Base-by-base conservation (phyloP, 106 monocot species). In the Hemerocallis citrina region DNA sequence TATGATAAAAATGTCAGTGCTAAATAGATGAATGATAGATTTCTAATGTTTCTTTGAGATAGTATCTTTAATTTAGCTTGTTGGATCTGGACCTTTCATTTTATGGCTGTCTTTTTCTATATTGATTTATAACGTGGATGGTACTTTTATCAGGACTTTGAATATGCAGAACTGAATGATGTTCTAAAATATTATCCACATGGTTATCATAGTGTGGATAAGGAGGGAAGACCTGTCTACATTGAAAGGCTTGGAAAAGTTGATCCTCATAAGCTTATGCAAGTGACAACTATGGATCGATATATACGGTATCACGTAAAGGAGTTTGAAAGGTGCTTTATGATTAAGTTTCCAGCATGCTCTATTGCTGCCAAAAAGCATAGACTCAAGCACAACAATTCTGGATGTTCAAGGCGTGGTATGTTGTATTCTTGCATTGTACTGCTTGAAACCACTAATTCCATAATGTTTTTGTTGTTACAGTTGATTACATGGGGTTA, bases 401-500 rank as follows among this genome's bases (percentile, higher is more conserved):
- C 43, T 90, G 5, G 90, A 90, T 79, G 85, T 90, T 23, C 85
- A 90, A 41, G 90, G 85, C 34, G 85, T 90, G 90, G 85, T 85
- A 85, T 62, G 73, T 90, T 67, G 36, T 61, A 6, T 69, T 56
- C 15, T 48, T 90, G 63, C 90, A 90, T 43, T 14, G 14, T 61
- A 32, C n/a, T 32, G 24, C 58, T 45, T 2, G 21, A 57, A 36
- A 57, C 57, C 35, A 57, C 19, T 62, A 51, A 44, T 7, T 43
- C 8, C 56, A 10, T 44, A 62, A 28, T 62, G 61, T n/a, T 28
- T n/a, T 31, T 61, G 44, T 16, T 43, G 16, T 43, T 15, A 42
- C 28, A 19, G 31, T 29, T 7, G 30, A 31, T 44, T 62, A 16
- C n/a, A 37, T 4, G 0, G 2, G 29, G 8, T 16, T 31, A 15